A percentile compares a stretch with the other conserved stretches of the same genome.
Evolutionary conservation across 345 rosid species (phyloP).

Genomic region (Eutrema japonicum): DNA sequence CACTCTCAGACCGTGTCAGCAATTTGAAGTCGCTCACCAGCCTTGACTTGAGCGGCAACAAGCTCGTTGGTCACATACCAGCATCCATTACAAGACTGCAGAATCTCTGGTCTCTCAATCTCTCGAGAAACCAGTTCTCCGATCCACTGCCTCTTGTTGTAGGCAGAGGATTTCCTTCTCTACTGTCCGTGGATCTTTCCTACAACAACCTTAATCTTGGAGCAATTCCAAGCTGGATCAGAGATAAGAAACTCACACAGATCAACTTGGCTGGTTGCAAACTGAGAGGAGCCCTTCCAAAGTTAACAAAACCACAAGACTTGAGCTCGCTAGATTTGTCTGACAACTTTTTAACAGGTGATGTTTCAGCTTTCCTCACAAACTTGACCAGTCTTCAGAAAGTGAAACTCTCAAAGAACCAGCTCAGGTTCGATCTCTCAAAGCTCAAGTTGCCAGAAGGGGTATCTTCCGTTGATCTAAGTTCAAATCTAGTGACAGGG

Average conservation of each 20-base stretch:
- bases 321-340: constrained; percentile 75
- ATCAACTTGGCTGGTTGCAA: constrained; percentile 85
- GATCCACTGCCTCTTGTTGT: constrained; percentile 66
- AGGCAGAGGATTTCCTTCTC: constrained; percentile 64
- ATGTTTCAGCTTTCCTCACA: constrained; percentile 61
- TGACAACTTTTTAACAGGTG: constrained; percentile 61
- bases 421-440: constrained; percentile 66
- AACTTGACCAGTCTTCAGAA: constrained; percentile 66
- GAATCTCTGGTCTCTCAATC: constrained; percentile 85
- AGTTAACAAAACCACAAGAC: constrained; percentile 62
- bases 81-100: constrained; percentile 62
- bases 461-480: constrained; percentile 65
- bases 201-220: constrained; percentile 76
- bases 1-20: constrained; percentile 67
- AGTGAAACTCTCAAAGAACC: constrained; percentile 74
- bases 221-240: constrained; percentile 78
- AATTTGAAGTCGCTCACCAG: constrained; percentile 67
- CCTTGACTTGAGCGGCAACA: constrained; percentile 68
- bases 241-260: constrained; percentile 56
- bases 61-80: constrained; percentile 72
- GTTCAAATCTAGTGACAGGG: constrained; percentile 68
- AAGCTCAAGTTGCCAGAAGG: constrained; percentile 62
- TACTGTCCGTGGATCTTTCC: constrained; percentile 77
- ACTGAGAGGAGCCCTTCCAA: constrained; percentile 70
- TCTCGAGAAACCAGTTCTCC: constrained; percentile 76